Evolutionary conservation across 202 grass and related monocot genomes (phyloP), one percentile per base, ranked within the genome.

Genomic region (Panicum virgatum): DNA sequence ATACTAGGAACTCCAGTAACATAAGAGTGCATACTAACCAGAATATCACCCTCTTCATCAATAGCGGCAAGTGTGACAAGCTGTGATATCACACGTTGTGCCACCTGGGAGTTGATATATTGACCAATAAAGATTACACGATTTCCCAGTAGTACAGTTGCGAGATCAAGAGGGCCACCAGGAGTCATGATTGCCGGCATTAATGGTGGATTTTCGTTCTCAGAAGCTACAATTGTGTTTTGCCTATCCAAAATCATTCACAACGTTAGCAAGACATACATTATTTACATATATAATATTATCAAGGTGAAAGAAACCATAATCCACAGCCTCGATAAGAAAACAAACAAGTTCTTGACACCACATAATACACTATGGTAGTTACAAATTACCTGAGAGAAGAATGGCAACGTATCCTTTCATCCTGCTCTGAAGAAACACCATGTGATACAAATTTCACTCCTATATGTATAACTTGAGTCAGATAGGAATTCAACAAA

Each of bases 61-160:
- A 99, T 72, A 78, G 91, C 72, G 81, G 96, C 80, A 85, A 99
- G 90, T 81, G 89, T 92, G 69, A 98, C 72, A 73, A 98, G 96
- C 68, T 99, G 92, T 68, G 93, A 99, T 86, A 99, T 96, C 43
- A 96, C 93, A 77, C 86, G 93, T 18, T 99, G 90, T 80, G 96
- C 96, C 76, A 99, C 96, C 87, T 90, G 90, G 25, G 93, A 93
- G 86, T 90, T 96, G 75, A 99, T 76, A 83, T 90, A 94, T 66
- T 96, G 89, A 69, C 93, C 92, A 88, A 99, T 92, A 72, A 96
- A 94, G 77, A 99, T 96, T 51, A 91, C 88, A 53, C 93, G 90
- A 80, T 99, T 99, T 36, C 89, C 87, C 53, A 99, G 80, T 47
- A 99, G 75, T 76, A 94, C 87, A 37, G 90, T 88, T 66, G 78